Base-by-base conservation (phyloP, 371 early-diverging fungal genomes). In the Mucor lusitanicus region DNA sequence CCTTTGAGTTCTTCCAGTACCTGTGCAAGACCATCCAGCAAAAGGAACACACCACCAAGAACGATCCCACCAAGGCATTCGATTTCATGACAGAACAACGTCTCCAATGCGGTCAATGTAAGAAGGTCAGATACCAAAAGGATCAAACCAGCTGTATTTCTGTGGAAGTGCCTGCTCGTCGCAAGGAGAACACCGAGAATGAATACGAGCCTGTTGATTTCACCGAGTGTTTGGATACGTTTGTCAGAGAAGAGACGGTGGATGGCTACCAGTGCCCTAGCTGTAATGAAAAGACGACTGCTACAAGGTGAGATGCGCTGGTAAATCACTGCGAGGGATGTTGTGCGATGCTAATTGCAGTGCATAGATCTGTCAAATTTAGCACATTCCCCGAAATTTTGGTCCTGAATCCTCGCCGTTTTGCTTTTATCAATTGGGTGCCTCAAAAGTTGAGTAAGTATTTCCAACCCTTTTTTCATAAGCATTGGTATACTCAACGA, bases 1-100 rank as follows among this genome's bases (percentile, higher is more conserved):
- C 98, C 0, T 95, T 89, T 76, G 99, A 99, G 78, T 98, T 95
- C 70, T 87, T 95, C 67, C 92, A 91, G 69, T 90, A 92, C 63
- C 69, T 97, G 42, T 68, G 86, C 60, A 91, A 91, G 48, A 78
- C 85, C 9, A 78, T 96, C 19, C 85, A 91, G 60, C 88, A 92
- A 72, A 89, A 88, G 57, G 95, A 96, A 61, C 89, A 90, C 30
- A 75, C 80, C 3, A 42, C 57, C 7, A 75, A 67, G 73, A 58
- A 63, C 17, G 92, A 94, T 64, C 95, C 96, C 6, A 89, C 93
- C 8, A 69, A 76, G 3, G 75, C 87, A 3, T 97, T 96, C 77
- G 85, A 93, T 48, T 97, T 95, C 63, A 68, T 71, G 12, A 74
- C 88, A 6, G 93, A 95, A 71, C 92, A 95, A 63, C 89, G 95